phyloP scores from a whole-genome alignment of 257 asterid species.

The Cinchona pubescens region DNA sequence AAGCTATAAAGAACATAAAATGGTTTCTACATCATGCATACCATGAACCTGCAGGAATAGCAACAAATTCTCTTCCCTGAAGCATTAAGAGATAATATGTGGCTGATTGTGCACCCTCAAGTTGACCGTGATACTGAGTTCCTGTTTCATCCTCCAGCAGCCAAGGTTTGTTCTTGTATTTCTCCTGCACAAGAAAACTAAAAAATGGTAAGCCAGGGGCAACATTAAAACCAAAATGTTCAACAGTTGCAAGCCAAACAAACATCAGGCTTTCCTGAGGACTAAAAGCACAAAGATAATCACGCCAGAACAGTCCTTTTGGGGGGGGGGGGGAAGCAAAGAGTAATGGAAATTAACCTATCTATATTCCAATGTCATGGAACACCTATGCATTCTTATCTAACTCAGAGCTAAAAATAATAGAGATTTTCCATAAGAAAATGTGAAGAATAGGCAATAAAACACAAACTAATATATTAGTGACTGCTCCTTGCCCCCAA shows the following conservation, averaged over 20 bases:
- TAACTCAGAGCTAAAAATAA: not conserved
- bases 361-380: not conserved
- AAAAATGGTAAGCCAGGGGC: conserved; percentile 11
- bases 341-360: not conserved
- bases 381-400: not conserved
- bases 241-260: not conserved
- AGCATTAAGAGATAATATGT: conserved; percentile 91
- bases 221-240: not conserved
- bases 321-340: not conserved
- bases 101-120: conserved; percentile 93
- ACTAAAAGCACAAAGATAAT: not conserved
- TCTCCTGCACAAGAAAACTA: conserved; percentile 59
- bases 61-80: conserved; percentile 92
- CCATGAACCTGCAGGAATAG: conserved; percentile 99
- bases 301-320: not conserved
- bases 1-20: not conserved
- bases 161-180: conserved; percentile 95
- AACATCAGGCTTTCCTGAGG: not conserved
- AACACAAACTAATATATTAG: not conserved
- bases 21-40: conserved; percentile 19
- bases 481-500: not conserved
- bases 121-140: conserved; percentile 78
- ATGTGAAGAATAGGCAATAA: not conserved
- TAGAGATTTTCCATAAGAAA: not conserved
- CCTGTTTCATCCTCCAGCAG: conserved; percentile 97